Conservation (phyloP, 2,329 filamentous ascomycete species). For the Teratosphaeria viscida region DNA sequence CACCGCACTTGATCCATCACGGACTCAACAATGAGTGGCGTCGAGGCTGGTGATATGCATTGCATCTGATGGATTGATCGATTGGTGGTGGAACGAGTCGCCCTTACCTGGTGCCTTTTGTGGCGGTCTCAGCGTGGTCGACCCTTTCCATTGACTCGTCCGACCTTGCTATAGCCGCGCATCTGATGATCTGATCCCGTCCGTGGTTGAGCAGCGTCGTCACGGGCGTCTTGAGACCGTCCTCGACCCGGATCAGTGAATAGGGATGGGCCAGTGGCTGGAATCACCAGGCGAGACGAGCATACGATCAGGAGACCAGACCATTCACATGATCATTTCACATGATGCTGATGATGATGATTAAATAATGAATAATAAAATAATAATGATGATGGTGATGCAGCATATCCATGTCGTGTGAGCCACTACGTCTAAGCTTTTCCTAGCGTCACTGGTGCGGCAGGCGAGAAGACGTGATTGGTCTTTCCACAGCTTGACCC, state of each 20-base stretch:
- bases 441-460: neutral
- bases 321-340: neutral
- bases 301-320: neutral
- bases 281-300: no score
- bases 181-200: neutral
- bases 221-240: no score
- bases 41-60: no score
- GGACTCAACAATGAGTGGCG: no score
- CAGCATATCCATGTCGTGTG: neutral
- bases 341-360: neutral
- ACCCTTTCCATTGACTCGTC: slow-evolving; percentile 13
- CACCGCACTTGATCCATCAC: no score
- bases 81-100: neutral
- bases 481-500: slow-evolving; percentile 1
- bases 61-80: no score
- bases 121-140: slow-evolving; percentile 7
- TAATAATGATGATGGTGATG: neutral
- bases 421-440: neutral
- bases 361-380: neutral
- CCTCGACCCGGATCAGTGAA: no score
- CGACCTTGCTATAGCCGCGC: neutral
- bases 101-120: slow-evolving; percentile 1
- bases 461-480: neutral
- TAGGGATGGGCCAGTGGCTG: no score
- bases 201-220: no score